A percentile compares a stretch with the other conserved stretches of the same genome.
Evolutionary conservation across 2,329 filamentous ascomycete species (phyloP).

Genomic region (Phoma herbarum): DNA sequence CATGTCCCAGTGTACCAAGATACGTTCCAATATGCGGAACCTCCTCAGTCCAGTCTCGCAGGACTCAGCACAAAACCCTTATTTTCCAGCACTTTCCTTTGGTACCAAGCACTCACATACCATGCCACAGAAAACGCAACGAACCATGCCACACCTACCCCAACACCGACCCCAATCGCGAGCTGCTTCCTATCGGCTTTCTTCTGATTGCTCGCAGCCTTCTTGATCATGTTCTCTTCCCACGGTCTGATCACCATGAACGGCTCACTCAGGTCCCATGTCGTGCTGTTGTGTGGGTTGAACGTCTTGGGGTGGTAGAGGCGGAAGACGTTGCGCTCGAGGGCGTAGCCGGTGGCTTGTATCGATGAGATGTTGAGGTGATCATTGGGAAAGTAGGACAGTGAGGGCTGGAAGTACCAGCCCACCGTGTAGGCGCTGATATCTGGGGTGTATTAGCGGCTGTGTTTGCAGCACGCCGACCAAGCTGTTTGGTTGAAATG

Average conservation of each 20-base stretch:
- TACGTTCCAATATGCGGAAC: too few relatives aligned
- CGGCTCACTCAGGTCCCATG: background rate
- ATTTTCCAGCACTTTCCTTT: conserved; percentile 2
- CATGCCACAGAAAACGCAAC: conserved; percentile 5
- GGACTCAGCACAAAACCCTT: background rate
- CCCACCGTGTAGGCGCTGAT: background rate
- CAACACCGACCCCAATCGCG: background rate
- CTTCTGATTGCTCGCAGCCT: background rate
- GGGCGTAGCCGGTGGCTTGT: background rate
- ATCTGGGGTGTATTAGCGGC: background rate
- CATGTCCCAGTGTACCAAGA: too few relatives aligned
- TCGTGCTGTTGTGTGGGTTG: background rate
- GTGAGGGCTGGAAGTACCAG: background rate
- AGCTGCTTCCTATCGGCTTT: background rate
- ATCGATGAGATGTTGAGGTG: background rate
- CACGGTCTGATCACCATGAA: background rate
- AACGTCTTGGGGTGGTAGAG: conserved; percentile 12
- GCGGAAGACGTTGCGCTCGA: conserved; percentile 9
- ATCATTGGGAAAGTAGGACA: background rate
- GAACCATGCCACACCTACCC: background rate
- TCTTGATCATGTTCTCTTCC: conserved; percentile 4
- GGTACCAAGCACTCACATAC: conserved; percentile 2
- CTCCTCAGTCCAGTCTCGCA: background rate
- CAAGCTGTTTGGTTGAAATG: too few relatives aligned
- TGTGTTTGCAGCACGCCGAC: too few relatives aligned